Base-by-base conservation (phyloP, 257 asterid species). In the Ballota nigra region DNA sequence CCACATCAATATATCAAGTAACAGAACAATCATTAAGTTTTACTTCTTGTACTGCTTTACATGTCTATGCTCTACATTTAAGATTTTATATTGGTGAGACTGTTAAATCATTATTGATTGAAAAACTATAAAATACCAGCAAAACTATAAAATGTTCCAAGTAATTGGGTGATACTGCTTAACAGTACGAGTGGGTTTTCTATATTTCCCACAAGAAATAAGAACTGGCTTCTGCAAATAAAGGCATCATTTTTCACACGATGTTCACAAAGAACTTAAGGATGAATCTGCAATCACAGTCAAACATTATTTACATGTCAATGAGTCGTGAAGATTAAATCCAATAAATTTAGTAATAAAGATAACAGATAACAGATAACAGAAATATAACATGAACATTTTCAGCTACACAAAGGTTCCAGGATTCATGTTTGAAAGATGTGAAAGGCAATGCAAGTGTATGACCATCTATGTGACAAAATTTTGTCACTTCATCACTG, bases 171-270 rank as follows among this genome's bases (percentile, higher is more conserved):
- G 57, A 28, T 41, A 69, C 8, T 57, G 18, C 62, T 34, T 29
- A 18, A 47, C 31, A 61, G 8, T 5, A 2, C 1, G 56, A 77
- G 33, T 66, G 24, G 15, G 31, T 60, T 53, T 45, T 57, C 62
- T 63, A n/a, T 15, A 18, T 58, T 63, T 43, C 13, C 36, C 52
- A 55, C 28, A 16, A 56, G 58, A 68, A 60, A 58, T 24, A 49
- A 33, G 51, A 75, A 59, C 23, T 59, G 49, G 31, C 45, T 47
- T 16, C 10, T 58, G 36, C 62, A 70, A 58, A 47, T 47, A 36
- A 43, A 63, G 49, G 20, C 31, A 66, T 28, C 15, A 18, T 11
- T 13, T n/a, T 24, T 75, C 29, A 22, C 26, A 65, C 22, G 57
- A 71, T 33, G 38, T 22, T 66, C 8, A 69, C 5, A 69, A 26